These are phyloP conservation scores for Ottelia alismoides DNA, from an alignment of 106 monocot genomes.

Conservation along the genomic window DNA sequence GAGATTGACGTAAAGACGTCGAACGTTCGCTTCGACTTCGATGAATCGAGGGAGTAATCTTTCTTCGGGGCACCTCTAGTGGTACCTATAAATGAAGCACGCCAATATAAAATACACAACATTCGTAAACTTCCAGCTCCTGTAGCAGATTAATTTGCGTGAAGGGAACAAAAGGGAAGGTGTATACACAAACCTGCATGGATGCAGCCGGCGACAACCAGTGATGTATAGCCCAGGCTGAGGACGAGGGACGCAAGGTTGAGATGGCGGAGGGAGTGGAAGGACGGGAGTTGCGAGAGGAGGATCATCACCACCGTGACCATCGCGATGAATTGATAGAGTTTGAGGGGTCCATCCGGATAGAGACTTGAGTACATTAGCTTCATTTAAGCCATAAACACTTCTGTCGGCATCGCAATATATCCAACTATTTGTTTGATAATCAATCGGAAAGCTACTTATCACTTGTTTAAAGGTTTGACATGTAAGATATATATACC, in stretches of 20 bases:
- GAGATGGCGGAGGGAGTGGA: slow-evolving; percentile 74
- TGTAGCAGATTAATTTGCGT: too few relatives aligned
- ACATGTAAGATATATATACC: slow-evolving; percentile 26
- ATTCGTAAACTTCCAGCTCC: too few relatives aligned
- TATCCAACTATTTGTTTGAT: too few relatives aligned
- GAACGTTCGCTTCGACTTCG: slow-evolving; percentile 29
- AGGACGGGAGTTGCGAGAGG: slow-evolving; percentile 75
- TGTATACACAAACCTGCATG: slow-evolving; percentile 43
- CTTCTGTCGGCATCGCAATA: too few relatives aligned
- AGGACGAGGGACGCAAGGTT: slow-evolving; percentile 61
- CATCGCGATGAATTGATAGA: slow-evolving; percentile 76
- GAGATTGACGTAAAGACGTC: slow-evolving; percentile 63
- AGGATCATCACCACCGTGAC: slow-evolving; percentile 58
- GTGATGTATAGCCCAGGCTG: slow-evolving; percentile 52
- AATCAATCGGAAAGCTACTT: too few relatives aligned
- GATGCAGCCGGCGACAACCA: slow-evolving; percentile 52
- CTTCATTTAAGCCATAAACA: too few relatives aligned
- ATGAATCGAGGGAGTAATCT: slow-evolving; percentile 52
- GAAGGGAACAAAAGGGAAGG: not conserved
- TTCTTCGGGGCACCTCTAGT: slow-evolving; percentile 34
- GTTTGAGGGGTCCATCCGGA: slow-evolving; percentile 44
- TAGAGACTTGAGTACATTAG: slow-evolving; percentile 49
- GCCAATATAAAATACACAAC: too few relatives aligned
- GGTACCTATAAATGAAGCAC: too few relatives aligned
- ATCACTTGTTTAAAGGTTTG: too few relatives aligned